phyloP scores from a whole-genome alignment of 2,329 filamentous ascomycete species.

The Lecanosticta acicola region DNA sequence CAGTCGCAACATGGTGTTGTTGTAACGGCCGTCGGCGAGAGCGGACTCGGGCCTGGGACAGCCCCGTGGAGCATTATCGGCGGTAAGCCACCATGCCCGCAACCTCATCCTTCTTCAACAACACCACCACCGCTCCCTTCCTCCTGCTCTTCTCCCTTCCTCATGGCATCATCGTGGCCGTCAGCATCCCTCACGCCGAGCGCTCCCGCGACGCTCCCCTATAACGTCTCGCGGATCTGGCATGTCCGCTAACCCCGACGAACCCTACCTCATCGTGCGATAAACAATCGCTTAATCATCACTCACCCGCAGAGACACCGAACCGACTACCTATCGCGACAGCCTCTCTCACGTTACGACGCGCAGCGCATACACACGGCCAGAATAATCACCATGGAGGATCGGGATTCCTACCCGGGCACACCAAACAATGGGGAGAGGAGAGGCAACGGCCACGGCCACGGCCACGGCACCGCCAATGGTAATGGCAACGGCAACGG shows the following conservation, averaged over 20 bases:
- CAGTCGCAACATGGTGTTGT: too few species aligned
- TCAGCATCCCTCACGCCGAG: background rate
- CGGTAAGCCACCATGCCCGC: background rate
- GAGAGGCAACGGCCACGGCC: constrained; percentile 4
- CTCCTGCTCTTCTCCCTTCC: background rate
- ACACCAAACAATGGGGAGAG: constrained; percentile 15
- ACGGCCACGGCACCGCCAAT: too few species aligned
- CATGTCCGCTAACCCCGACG: background rate
- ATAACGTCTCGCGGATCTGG: background rate
- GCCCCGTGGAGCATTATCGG: too few species aligned
- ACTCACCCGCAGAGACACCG: background rate
- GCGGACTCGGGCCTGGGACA: too few species aligned
- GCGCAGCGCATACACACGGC: background rate
- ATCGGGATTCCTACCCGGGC: constrained; percentile 12
- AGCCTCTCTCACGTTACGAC: background rate
- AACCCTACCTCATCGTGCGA: background rate
- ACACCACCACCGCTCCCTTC: background rate
- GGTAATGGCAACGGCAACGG: constrained; percentile 9
- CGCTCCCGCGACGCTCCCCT: background rate
- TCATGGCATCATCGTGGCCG: background rate
- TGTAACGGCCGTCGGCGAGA: too few species aligned
- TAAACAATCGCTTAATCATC: background rate
- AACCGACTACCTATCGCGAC: background rate
- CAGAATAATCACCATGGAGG: background rate
- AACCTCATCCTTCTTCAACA: background rate